Evolutionary conservation across 805 yeast genomes (phyloP).

Genomic region (Pachysolen tannophilus): DNA sequence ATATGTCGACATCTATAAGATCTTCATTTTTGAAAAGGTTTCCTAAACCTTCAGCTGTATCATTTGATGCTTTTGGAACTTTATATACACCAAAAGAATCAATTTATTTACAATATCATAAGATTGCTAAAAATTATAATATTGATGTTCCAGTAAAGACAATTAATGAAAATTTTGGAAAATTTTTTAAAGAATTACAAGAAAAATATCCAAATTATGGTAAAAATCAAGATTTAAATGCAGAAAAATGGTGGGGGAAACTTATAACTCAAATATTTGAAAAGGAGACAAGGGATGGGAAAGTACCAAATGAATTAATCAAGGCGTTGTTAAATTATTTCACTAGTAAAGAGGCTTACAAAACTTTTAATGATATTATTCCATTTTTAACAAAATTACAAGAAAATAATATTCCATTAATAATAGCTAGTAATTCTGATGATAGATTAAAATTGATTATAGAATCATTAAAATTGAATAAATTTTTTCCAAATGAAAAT

Average conservation of each 20-base stretch:
- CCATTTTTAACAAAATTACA: constrained; percentile 30
- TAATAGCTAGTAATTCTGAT: constrained; percentile 58
- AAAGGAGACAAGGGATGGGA: constrained; percentile 12
- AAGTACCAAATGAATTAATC: constrained; percentile 29
- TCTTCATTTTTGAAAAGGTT: not conserved
- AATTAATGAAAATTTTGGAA: constrained; percentile 24
- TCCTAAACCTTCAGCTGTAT: constrained; percentile 35
- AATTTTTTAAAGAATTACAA: constrained; percentile 30
- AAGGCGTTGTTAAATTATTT: constrained; percentile 39
- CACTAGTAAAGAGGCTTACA: constrained; percentile 43
- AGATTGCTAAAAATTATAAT: constrained; percentile 39
- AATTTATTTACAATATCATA: constrained; percentile 44
- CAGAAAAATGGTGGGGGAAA: constrained; percentile 51
- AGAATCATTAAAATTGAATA: constrained; percentile 32
- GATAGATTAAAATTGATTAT: constrained; percentile 38
- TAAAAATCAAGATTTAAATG: constrained; percentile 25
- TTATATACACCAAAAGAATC: constrained; percentile 50
- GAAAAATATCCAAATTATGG: constrained; percentile 56
- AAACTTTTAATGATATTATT: constrained; percentile 43
- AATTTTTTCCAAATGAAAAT: constrained; percentile 28
- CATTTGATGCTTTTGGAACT: constrained; percentile 67
- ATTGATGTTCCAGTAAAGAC: constrained; percentile 19
- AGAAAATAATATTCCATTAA: constrained; percentile 25
- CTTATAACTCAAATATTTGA: constrained; percentile 37
- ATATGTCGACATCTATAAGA: no score